A percentile compares a stretch with the other conserved stretches of the same genome.
Evolutionary conservation across 805 yeast species (phyloP).

Genomic region (Barnettozyma californica): DNA sequence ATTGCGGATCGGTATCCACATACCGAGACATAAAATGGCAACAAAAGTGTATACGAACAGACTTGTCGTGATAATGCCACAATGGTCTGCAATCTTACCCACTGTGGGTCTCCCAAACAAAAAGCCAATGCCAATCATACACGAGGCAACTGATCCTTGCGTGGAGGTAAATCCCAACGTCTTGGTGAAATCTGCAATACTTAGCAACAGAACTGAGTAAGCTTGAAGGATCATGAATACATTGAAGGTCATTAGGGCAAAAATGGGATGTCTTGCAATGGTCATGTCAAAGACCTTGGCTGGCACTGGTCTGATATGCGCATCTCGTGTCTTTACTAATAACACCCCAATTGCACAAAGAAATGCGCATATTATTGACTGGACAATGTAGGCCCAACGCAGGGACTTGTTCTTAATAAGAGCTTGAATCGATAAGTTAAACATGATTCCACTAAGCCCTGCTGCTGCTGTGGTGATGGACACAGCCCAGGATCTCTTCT

Average conservation of each 20-base stretch:
- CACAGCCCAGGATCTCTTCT: conserved; percentile 46
- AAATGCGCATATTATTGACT: conserved; percentile 32
- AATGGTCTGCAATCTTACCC: conserved; percentile 45
- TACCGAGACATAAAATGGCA: conserved; percentile 38
- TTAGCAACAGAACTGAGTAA: conserved; percentile 53
- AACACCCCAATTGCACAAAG: conserved; percentile 30
- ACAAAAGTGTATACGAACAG: conserved; percentile 34
- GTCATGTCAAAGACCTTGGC: conserved; percentile 36
- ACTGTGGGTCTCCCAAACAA: conserved; percentile 50
- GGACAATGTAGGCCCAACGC: conserved; percentile 32
- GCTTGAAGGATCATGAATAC: conserved; percentile 50
- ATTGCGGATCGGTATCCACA: conserved; percentile 56
- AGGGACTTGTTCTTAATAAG: conserved; percentile 28
- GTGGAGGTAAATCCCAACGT: conserved; percentile 50
- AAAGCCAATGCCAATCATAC: conserved; percentile 56
- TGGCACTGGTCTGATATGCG: conserved; percentile 30
- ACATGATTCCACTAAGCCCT: conserved; percentile 41
- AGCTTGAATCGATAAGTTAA: conserved; percentile 32
- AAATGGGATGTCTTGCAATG: conserved; percentile 35
- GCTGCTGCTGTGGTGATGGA: conserved; percentile 36
- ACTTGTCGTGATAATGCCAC: conserved; percentile 47
- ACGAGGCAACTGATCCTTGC: conserved; percentile 54
- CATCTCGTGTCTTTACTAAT: conserved; percentile 35
- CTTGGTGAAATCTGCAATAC: conserved; percentile 53
- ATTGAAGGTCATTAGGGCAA: conserved; percentile 37